Base-by-base conservation (phyloP, 306 rosid species). In the Acmispon strigosus region DNA sequence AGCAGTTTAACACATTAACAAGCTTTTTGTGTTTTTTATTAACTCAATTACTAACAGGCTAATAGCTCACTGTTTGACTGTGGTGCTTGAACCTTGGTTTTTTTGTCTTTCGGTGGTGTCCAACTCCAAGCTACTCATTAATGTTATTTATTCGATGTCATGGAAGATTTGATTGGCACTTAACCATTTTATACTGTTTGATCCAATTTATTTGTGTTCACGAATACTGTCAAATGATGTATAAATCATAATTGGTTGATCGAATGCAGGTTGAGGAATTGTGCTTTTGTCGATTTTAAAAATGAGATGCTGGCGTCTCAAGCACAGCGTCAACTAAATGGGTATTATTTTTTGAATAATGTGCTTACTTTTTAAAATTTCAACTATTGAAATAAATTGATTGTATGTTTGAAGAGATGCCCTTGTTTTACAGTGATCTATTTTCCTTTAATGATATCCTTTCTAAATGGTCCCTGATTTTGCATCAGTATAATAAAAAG, bases 301-400 rank as follows among this genome's bases (percentile, higher is more conserved):
- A 85, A 75, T 69, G 91, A 89, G 56, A 85, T 83, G 27, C 69
- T 81, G 72, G 97, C 97, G 1, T 81, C 83, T 59, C 91, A 87
- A 73, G 97, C 96, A 1, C 93, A 82, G 12, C 86, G 83, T n/a
- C 91, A 84, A 73, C 78, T 91, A 12, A 85, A 91, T 72, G 97
- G 97, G 93, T 77, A 74, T n/a, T 64, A 14, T 6, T n/a, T 63
- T 66, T 59, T 48, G 2, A 7, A 43, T 45, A 34, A 1, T 53
- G n/a, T 57, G 10, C 58, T 15, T 55, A 22, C 5, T 32, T 68
- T 48, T 29, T 16, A 11, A 9, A 34, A 43, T 73, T 70, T 67
- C 34, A 36, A 44, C 44, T 37, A 18, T 57, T 53, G 44, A 29
- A 29, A 14, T 45, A 10, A 19, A 8, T 50, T 53, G 37, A 18